phyloP scores from a whole-genome alignment of 1,139 yeast genomes.

The Sugiyamaella pinicola region DNA sequence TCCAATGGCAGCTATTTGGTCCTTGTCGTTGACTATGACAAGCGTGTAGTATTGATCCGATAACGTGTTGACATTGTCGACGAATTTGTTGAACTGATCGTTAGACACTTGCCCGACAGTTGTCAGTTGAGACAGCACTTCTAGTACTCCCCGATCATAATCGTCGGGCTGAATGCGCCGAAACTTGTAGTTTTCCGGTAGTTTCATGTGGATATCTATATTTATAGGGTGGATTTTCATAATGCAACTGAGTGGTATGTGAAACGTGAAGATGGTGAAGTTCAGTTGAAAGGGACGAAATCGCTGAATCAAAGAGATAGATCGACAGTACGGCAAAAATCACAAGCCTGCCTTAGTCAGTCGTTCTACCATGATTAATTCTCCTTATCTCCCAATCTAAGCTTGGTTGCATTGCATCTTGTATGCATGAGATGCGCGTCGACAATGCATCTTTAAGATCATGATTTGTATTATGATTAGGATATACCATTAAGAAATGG shows the following conservation, averaged over 20 bases:
- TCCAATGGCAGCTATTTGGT: conserved; percentile 42
- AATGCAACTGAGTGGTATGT: neutral
- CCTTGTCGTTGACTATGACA: conserved; percentile 48
- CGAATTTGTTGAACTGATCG: conserved; percentile 38
- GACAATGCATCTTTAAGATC: neutral
- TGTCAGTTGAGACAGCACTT: conserved; percentile 55
- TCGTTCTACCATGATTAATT: conserved; percentile 7
- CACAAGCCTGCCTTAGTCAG: too few relatives aligned
- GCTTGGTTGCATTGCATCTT: conserved; percentile 14
- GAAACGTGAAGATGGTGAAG: neutral
- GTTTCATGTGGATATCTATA: conserved; percentile 22
- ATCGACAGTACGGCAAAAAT: neutral
- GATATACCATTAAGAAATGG: conserved; percentile 11
- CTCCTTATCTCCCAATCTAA: conserved; percentile 14
- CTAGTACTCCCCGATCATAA: conserved; percentile 48
- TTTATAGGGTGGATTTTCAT: conserved; percentile 16
- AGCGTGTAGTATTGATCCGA: conserved; percentile 47
- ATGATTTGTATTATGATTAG: conserved; percentile 2
- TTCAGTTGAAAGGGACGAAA: neutral
- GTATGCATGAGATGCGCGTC: neutral
- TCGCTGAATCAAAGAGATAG: too few relatives aligned
- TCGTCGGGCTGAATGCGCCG: conserved; percentile 51
- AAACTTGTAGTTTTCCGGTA: conserved; percentile 55
- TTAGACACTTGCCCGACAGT: conserved; percentile 54
- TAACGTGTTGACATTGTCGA: conserved; percentile 10